A percentile compares a stretch with the other conserved stretches of the same genome.
Evolutionary conservation across 1,139 yeast genomes (phyloP).

Genomic region (Pichia sp.): DNA sequence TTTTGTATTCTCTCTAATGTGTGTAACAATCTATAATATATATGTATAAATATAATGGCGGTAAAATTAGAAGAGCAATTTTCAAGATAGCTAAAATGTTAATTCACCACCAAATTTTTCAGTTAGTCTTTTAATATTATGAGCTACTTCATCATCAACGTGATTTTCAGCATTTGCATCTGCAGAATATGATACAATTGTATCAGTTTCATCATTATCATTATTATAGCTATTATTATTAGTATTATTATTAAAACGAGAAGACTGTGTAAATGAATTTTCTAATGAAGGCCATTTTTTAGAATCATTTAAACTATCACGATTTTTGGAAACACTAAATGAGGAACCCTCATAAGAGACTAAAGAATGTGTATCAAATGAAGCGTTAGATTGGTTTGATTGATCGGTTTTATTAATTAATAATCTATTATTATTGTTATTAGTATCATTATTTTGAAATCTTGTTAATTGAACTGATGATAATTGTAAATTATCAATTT

Average conservation of each 20-base stretch:
- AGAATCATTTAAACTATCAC: not conserved
- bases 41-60: no score
- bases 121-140: slow-evolving; percentile 17
- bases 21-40: no score
- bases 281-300: slow-evolving; percentile 22
- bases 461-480: slow-evolving; percentile 47
- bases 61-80: no score
- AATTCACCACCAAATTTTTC: slow-evolving; percentile 18
- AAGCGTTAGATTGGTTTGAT: slow-evolving; percentile 1
- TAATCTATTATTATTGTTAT: not conserved
- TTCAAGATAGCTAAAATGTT: slow-evolving; percentile 9
- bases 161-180: not conserved
- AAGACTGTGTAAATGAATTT: not conserved
- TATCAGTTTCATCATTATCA: slow-evolving; percentile 10
- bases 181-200: slow-evolving; percentile 12
- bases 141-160: slow-evolving; percentile 4
- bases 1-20: not conserved
- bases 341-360: slow-evolving; percentile 24
- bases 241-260: not conserved
- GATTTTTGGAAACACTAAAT: slow-evolving; percentile 8
- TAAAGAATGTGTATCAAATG: slow-evolving; percentile 23
- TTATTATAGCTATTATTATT: not conserved
- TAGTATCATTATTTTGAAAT: slow-evolving; percentile 11
- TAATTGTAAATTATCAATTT: slow-evolving; percentile 70
- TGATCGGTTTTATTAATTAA: not conserved